Percentiles rank a stretch among this genome's conserved stretches.
Evolutionary conservation across 805 yeast species (phyloP).

Genomic region (Komagataella pastoris): DNA sequence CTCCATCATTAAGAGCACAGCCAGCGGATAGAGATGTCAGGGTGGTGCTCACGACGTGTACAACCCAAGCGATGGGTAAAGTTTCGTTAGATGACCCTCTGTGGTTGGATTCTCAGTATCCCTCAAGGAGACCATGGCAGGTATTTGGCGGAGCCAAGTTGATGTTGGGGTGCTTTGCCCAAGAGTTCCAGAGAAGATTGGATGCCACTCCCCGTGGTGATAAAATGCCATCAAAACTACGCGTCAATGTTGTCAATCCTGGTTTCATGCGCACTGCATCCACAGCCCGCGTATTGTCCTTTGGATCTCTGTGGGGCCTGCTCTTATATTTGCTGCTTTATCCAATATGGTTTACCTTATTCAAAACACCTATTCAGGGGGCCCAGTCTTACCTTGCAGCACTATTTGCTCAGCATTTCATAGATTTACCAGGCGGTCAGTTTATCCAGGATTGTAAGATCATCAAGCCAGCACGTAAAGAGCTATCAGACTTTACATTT

Average conservation of each 20-base stretch:
- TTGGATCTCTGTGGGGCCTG: conserved; percentile 55
- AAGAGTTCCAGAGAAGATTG: conserved; percentile 61
- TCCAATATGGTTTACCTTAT: conserved; percentile 74
- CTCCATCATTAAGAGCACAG: conserved; percentile 79
- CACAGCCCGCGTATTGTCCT: conserved; percentile 61
- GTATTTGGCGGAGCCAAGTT: conserved; percentile 77
- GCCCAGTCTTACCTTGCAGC: conserved; percentile 67
- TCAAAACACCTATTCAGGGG: conserved; percentile 68
- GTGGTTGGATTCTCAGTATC: conserved; percentile 49
- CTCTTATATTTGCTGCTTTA: conserved; percentile 48
- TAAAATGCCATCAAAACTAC: conserved; percentile 54
- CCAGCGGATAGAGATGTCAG: conserved; percentile 94
- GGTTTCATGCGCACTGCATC: conserved; percentile 86
- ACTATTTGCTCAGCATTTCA: conserved; percentile 57
- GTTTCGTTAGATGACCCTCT: conserved; percentile 50
- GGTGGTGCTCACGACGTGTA: conserved; percentile 65
- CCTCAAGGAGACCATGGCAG: conserved; percentile 51
- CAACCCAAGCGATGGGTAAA: conserved; percentile 62
- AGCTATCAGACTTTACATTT: conserved; percentile 43
- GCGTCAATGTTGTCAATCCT: conserved; percentile 73
- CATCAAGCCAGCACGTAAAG: conserved; percentile 43
- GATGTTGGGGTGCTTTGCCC: conserved; percentile 59
- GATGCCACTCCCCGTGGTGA: conserved; percentile 52
- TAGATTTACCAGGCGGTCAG: conserved; percentile 48
- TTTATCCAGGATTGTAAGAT: conserved; percentile 62